These are phyloP conservation scores for Leishmania aethiopica DNA, from an alignment of 208 protist species.

Conservation along the genomic window DNA sequence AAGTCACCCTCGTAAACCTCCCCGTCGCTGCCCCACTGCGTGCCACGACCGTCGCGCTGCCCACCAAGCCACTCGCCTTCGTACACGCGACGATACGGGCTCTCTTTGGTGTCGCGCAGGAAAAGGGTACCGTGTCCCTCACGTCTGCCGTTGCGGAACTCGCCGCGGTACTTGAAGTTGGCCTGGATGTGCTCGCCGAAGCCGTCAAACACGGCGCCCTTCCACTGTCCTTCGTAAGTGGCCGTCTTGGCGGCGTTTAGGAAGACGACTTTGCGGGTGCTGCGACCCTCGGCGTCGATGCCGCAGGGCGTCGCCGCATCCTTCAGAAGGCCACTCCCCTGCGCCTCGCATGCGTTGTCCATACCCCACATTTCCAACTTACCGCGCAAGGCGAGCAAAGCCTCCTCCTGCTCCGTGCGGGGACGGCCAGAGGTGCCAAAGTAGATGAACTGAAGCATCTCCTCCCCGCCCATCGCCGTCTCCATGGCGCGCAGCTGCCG, in stretches of 20 bases:
- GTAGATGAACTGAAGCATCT: constrained; percentile 63
- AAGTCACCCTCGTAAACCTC: constrained; percentile 92
- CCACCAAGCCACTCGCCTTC: constrained; percentile 84
- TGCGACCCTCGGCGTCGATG: constrained; percentile 24
- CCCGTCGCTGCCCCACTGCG: constrained; percentile 78
- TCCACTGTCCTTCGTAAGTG: constrained; percentile 92
- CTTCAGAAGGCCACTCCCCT: background rate
- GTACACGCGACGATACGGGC: constrained; percentile 82
- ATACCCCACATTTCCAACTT: constrained; percentile 47
- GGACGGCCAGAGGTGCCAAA: constrained; percentile 54
- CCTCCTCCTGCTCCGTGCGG: constrained; percentile 87
- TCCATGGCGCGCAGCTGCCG: constrained; percentile 70
- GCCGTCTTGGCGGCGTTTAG: constrained; percentile 77
- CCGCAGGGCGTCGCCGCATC: constrained; percentile 1
- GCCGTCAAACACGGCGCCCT: constrained; percentile 77
- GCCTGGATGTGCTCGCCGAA: constrained; percentile 82
- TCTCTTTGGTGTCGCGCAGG: constrained; percentile 50
- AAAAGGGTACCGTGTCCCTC: constrained; percentile 89
- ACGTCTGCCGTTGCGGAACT: constrained; percentile 75
- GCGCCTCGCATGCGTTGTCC: background rate
- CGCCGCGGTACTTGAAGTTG: constrained; percentile 82
- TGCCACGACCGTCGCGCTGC: constrained; percentile 83
- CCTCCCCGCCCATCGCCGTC: constrained; percentile 44
- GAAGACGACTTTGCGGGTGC: constrained; percentile 75
- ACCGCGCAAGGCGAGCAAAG: constrained; percentile 53